Percentiles rank a stretch among this genome's conserved stretches.
phyloP scores from a whole-genome alignment of 768 basidiomycete species.

The Coprinopsis marcescibilis region DNA sequence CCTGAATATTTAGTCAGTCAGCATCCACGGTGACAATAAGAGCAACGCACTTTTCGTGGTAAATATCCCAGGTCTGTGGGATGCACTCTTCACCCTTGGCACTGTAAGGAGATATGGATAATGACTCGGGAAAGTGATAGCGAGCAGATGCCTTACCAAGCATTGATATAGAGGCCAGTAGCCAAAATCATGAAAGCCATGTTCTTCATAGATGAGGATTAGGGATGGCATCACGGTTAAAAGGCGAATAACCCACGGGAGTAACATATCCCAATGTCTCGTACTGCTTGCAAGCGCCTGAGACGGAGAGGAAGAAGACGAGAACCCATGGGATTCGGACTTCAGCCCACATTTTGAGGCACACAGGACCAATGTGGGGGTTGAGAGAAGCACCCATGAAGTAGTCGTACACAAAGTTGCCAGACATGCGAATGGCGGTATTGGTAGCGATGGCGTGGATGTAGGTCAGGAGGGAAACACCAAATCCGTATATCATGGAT shows the following conservation, averaged over 20 bases:
- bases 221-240: not conserved
- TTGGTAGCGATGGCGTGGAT: slow-evolving; percentile 71
- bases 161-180: slow-evolving; percentile 94
- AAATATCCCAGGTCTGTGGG: slow-evolving; percentile 99
- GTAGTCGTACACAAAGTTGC: slow-evolving; percentile 88
- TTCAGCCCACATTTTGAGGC: slow-evolving; percentile 99
- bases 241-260: slow-evolving; percentile 48
- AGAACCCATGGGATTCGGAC: slow-evolving; percentile 97
- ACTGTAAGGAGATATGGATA: slow-evolving; percentile 29
- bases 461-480: slow-evolving; percentile 76
- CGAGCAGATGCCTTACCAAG: slow-evolving; percentile 54
- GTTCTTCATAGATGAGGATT: slow-evolving; percentile 46
- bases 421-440: slow-evolving; percentile 89
- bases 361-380: slow-evolving; percentile 85
- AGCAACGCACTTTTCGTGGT: slow-evolving; percentile 83
- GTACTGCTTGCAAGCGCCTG: slow-evolving; percentile 93
- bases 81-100: slow-evolving; percentile 94
- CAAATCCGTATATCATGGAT: slow-evolving; percentile 87
- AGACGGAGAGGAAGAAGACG: slow-evolving; percentile 88
- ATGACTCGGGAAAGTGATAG: not conserved
- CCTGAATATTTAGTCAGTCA: slow-evolving; percentile 26
- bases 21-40: slow-evolving; percentile 1
- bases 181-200: slow-evolving; percentile 96
- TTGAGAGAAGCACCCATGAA: slow-evolving; percentile 97
- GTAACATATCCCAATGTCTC: slow-evolving; percentile 89